Evolutionary conservation across 2,329 filamentous ascomycete species (phyloP).

Genomic region (Colletotrichum caudatum): DNA sequence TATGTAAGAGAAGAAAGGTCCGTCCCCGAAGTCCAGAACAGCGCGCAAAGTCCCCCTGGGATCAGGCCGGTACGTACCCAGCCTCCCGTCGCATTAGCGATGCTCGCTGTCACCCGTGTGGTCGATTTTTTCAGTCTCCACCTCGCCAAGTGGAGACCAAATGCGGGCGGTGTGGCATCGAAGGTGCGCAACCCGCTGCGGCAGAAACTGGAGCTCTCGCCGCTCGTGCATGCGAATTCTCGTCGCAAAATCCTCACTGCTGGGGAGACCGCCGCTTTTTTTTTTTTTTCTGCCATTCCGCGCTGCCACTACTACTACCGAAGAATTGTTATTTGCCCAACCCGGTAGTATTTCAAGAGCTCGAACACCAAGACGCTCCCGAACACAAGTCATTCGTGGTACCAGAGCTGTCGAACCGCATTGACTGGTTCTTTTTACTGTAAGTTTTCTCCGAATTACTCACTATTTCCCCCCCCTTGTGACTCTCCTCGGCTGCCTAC

Average conservation of each 20-base stretch:
- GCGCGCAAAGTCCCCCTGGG: background rate
- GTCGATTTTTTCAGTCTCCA: conserved; percentile 40
- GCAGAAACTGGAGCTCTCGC: conserved; percentile 41
- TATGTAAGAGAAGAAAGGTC: background rate
- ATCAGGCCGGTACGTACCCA: conserved; percentile 16
- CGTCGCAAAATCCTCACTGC: conserved; percentile 42
- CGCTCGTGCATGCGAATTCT: conserved; percentile 40
- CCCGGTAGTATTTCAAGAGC: background rate
- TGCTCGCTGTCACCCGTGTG: conserved; percentile 21
- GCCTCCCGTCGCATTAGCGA: background rate
- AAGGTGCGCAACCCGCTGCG: conserved; percentile 33
- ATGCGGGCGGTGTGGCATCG: conserved; percentile 40
- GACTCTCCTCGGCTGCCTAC: conserved; percentile 30
- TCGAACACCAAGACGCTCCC: conserved; percentile 6
- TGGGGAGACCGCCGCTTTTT: conserved; percentile 18
- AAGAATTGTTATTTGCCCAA: conserved; percentile 15
- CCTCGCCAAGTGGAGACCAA: conserved; percentile 21
- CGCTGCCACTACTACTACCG: conserved; percentile 1
- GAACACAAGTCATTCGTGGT: background rate
- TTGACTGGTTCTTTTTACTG: conserved; percentile 11
- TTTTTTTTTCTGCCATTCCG: conserved; percentile 24
- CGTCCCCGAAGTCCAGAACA: background rate
- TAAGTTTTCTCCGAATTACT: conserved; percentile 37
- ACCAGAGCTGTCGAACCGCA: conserved; percentile 13
- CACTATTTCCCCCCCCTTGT: conserved; percentile 8